Conservation (phyloP, 169 alveolate species). For the Plasmodium knowlesi region DNA sequence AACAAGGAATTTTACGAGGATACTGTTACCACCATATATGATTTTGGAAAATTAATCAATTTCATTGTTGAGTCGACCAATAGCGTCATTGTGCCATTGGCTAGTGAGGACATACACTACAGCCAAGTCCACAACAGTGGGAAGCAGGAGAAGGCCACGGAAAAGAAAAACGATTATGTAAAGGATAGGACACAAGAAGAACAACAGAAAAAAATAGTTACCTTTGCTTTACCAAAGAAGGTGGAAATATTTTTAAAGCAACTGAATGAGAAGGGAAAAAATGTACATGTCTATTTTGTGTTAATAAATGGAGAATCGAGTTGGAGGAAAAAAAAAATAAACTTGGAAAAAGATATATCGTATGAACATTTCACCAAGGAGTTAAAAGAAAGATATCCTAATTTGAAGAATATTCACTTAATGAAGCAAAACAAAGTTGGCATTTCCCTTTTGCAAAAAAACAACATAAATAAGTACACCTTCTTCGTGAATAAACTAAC, state of each 20-base stretch:
- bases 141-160: not conserved
- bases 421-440: conserved; percentile 40
- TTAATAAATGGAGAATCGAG: not conserved
- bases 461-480: conserved; percentile 18
- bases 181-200: not conserved
- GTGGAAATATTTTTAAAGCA: conserved; percentile 25
- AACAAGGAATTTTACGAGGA: conserved; percentile 26
- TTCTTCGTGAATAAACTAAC: conserved; percentile 8
- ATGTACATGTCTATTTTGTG: conserved; percentile 47
- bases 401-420: conserved; percentile 32
- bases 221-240: conserved; percentile 13
- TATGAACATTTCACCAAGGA: not conserved
- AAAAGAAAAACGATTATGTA: not conserved
- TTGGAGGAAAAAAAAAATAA: not conserved
- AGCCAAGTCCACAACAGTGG: not conserved
- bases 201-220: not conserved
- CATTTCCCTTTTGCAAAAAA: conserved; percentile 23
- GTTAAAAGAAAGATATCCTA: conserved; percentile 17
- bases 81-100: conserved; percentile 36
- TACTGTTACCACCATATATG: not conserved
- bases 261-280: conserved; percentile 20
- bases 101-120: not conserved
- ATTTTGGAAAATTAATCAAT: conserved; percentile 19
- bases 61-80: conserved; percentile 49
- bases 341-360: not conserved